These are phyloP conservation scores for Talaromyces marneffei DNA, from an alignment of 2,329 filamentous ascomycete genomes.

Conservation along the genomic window DNA sequence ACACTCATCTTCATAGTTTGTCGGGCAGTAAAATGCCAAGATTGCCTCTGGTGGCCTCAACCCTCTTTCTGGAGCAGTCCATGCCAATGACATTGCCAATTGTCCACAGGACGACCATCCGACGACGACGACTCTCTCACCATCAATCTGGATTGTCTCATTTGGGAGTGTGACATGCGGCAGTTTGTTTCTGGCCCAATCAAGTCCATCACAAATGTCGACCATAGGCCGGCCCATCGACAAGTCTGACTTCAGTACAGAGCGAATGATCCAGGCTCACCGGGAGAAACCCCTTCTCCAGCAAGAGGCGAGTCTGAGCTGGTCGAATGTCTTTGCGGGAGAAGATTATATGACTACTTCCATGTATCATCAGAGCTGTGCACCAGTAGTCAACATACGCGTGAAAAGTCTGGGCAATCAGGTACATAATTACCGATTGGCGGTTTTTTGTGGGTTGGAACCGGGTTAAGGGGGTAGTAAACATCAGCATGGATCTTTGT, in stretches of 20 bases:
- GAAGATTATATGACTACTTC: slow-evolving; percentile 20
- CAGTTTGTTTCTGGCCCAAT: too few species aligned
- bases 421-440: not conserved
- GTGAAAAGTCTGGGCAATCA: too few species aligned
- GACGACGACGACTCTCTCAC: slow-evolving; percentile 33
- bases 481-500: too few species aligned
- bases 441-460: too few species aligned
- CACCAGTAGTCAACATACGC: too few species aligned
- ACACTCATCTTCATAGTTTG: slow-evolving; percentile 36
- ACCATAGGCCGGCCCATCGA: too few species aligned
- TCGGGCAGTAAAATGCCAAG: slow-evolving; percentile 44
- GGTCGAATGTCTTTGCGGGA: slow-evolving; percentile 17
- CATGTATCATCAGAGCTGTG: slow-evolving; percentile 21
- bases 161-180: not conserved
- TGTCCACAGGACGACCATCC: slow-evolving; percentile 49
- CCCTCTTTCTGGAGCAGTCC: slow-evolving; percentile 26
- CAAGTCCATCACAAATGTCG: slow-evolving; percentile 13
- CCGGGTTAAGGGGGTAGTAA: too few species aligned
- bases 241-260: slow-evolving; percentile 46
- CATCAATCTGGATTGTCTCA: slow-evolving; percentile 14
- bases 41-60: slow-evolving; percentile 39
- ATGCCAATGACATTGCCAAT: slow-evolving; percentile 42
- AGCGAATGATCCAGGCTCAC: slow-evolving; percentile 46
- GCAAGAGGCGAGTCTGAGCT: slow-evolving; percentile 32
- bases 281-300: slow-evolving; percentile 38